Evolutionary conservation across 768 basidiomycete genomes (phyloP).

Genomic region (Lentinula boryana): DNA sequence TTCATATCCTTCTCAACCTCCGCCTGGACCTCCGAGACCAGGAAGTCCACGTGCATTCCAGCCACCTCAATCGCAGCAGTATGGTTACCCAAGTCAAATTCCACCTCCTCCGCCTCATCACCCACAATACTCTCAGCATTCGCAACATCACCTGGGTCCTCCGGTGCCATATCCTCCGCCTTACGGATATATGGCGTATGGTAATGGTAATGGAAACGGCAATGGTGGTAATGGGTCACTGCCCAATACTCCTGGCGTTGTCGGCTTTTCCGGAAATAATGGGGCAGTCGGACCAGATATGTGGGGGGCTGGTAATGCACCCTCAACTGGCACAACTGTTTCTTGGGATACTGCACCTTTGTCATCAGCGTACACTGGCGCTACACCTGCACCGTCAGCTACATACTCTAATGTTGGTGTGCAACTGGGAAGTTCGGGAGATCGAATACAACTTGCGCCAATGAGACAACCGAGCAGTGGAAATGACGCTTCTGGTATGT

Average conservation of each 20-base stretch:
- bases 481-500: not conserved
- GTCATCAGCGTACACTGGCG: not conserved
- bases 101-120: not conserved
- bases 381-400: not conserved
- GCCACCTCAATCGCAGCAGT: not conserved
- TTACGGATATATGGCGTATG: conserved; percentile 14
- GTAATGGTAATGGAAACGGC: not conserved
- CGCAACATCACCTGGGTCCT: not conserved
- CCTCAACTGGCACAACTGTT: not conserved
- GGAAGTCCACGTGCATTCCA: not conserved
- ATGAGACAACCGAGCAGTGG: conserved; percentile 11
- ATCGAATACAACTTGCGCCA: conserved; percentile 29
- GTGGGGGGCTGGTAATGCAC: not conserved
- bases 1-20: not conserved
- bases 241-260: not conserved
- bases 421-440: conserved; percentile 8
- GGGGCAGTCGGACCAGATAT: not conserved
- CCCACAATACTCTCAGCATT: not conserved
- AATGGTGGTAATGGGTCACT: not conserved
- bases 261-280: not conserved
- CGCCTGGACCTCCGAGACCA: not conserved
- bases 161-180: not conserved
- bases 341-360: not conserved
- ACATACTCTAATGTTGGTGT: not conserved
- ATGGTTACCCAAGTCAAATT: not conserved